Evolutionary conservation across 2,329 filamentous ascomycete species (phyloP).

Genomic region (Blastomyces gilchristii): DNA sequence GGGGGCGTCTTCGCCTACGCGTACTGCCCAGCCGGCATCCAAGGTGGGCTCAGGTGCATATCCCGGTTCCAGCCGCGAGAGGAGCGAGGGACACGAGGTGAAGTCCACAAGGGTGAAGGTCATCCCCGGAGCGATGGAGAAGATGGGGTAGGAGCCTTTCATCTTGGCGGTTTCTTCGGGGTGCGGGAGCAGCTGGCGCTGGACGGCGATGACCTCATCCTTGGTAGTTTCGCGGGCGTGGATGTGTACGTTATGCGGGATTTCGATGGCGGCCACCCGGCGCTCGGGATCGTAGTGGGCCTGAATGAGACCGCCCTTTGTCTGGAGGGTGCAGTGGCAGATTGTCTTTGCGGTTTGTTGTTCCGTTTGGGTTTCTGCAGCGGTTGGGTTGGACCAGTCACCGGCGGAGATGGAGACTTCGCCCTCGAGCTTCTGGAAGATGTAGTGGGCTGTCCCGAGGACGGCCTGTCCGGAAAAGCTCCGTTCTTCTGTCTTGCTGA

Average conservation of each 20-base stretch:
- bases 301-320: constrained; percentile 37
- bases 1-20: background rate
- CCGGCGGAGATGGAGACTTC: constrained; percentile 9
- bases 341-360: constrained; percentile 11
- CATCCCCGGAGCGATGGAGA: constrained; percentile 64
- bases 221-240: constrained; percentile 37
- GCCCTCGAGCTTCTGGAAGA: constrained; percentile 25
- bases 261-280: constrained; percentile 46
- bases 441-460: constrained; percentile 46
- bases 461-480: constrained; percentile 55
- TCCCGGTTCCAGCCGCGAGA: constrained; percentile 17
- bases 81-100: constrained; percentile 20
- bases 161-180: constrained; percentile 19
- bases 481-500: constrained; percentile 45
- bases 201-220: constrained; percentile 20
- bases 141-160: constrained; percentile 37
- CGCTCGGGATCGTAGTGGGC: constrained; percentile 33
- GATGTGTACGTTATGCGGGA: constrained; percentile 58
- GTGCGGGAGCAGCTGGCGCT: constrained; percentile 20
- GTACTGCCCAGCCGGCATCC: constrained; percentile 21
- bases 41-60: constrained; percentile 22
- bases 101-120: constrained; percentile 33
- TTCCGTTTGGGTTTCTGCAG: constrained; percentile 7
- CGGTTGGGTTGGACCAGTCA: constrained; percentile 2
- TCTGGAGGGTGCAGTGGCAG: constrained; percentile 18